Base-by-base conservation (phyloP, 345 rosid species). In the Aquilaria sinensis region DNA sequence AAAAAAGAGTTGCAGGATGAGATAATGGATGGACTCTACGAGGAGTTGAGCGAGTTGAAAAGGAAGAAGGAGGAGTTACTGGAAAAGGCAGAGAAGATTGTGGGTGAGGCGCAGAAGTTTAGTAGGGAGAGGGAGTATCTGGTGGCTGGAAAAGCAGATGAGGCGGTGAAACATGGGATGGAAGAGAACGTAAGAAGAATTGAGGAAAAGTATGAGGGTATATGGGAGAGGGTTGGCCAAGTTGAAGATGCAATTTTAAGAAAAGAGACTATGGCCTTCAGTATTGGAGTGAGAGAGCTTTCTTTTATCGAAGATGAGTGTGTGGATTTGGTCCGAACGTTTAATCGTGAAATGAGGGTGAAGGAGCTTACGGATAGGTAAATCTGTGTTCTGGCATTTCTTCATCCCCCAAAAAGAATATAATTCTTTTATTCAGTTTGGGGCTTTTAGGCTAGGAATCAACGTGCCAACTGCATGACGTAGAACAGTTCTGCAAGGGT, bases 231-330 rank as follows among this genome's bases (percentile, higher is more conserved):
- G 55, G 66, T 91, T 51, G 96, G 83, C 62, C 88, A 81, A 70
- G 72, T 84, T 57, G 88, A 84, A 34, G 91, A 84, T 73, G 60
- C 14, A 33, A 78, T 86, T 68, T 63, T 75, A 55, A 81, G 76
- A 81, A 81, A 72, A 69, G 96, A 91, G 79, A 79, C 87, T 0
- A 45, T 65, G 56, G 81, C 86, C 1, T 56, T 88, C 76, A 91
- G 96, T 66, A 59, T 81, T 67, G 89, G 93, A 33, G 82, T 88
- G 64, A 80, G 96, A 68, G 97, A 88, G 83, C 85, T 91, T 70
- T 75, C 81, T 63, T 84, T 75, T 71, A 84, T 91, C 49, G 94
- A 88, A 78, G 83, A 91, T 67, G 96, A 89, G 69, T 85, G 89
- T 77, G 86, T 67, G 58, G 89, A 79, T 76, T 72, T 89, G 89